Evolutionary conservation across 2,329 filamentous ascomycete genomes (phyloP), one percentile per base, ranked within the genome.

Genomic region (Hymenoscyphus occultus): DNA sequence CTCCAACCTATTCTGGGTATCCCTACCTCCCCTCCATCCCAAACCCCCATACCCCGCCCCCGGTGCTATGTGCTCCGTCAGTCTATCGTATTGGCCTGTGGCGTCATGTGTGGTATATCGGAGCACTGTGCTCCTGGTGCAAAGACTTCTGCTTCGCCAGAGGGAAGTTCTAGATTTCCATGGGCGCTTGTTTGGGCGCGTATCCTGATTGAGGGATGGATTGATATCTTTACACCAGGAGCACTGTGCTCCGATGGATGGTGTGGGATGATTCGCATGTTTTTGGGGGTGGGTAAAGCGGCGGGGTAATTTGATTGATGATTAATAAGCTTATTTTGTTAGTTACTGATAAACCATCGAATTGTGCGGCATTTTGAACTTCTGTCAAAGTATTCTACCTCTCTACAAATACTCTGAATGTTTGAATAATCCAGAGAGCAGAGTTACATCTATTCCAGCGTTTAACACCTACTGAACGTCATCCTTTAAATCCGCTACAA

Each of bases 41-140:
- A 45, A 31, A 56, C 3, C 54, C 40, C 60, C 45, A 48, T n/a
- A 48, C 42, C 42, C 56, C 61, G 56, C 28, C 31, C 42, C 56
- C 61, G 56, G 42, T 63, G 39, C 19, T 64, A 35, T 60, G 39
- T 64, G 59, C 64, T 61, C 64, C 65, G 60, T 19, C 45, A 19
- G 19, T 19, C 19, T 19, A 48, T 10, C n/a, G 16, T 48, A 5
- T 48, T 19, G 42, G 16, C 2, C 13, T 48, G 45, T 48, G 45
- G 45, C 45, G 45, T 22, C 45, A 22, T 19, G 45, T 10, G 16
- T 56, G 6, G 22, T 13, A 12, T 31, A 32, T 65, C 63, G 66
- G 63, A 56, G 59, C 61, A 66, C 66, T 51, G 64, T 61, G 64
- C 61, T 57, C 66, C 66, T 61, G 51, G 51, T 64, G 63, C 2